Percentiles rank a stretch among this genome's conserved stretches.
phyloP scores from a whole-genome alignment of 805 yeast genomes.

The Pichia rugopelliculosa region DNA sequence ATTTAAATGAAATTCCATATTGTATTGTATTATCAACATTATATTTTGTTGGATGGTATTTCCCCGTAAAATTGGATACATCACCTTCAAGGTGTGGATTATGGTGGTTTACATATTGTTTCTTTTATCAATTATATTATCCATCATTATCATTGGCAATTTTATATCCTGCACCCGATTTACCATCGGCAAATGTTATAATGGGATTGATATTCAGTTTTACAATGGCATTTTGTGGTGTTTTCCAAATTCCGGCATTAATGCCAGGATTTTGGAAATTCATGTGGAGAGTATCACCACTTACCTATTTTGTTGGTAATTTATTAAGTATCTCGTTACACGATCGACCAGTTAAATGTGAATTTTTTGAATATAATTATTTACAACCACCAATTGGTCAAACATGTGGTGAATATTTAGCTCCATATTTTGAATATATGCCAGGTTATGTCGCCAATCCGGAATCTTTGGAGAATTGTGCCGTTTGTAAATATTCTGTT shows the following conservation, averaged over 20 bases:
- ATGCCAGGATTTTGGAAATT: conserved; percentile 84
- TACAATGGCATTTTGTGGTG: conserved; percentile 61
- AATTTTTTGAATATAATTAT: conserved; percentile 38
- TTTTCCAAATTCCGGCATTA: conserved; percentile 44
- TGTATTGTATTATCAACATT: conserved; percentile 42
- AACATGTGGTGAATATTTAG: conserved; percentile 57
- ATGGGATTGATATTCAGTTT: conserved; percentile 50
- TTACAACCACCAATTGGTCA: conserved; percentile 50
- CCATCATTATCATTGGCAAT: conserved; percentile 46
- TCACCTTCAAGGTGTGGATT: conserved; percentile 39
- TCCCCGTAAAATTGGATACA: conserved; percentile 30
- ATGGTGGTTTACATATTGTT: conserved; percentile 30
- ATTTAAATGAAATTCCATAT: conserved; percentile 55
- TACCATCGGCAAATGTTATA: conserved; percentile 59
- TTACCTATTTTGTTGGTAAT: conserved; percentile 57
- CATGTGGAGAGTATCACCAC: conserved; percentile 70
- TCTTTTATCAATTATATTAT: conserved; percentile 39
- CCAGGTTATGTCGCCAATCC: conserved; percentile 57
- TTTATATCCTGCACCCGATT: conserved; percentile 54
- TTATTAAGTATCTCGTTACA: conserved; percentile 45
- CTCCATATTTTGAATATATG: conserved; percentile 27
- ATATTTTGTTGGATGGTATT: conserved; percentile 35
- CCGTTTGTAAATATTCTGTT: conserved; percentile 37
- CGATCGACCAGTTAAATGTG: conserved; percentile 44
- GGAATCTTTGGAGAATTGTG: conserved; percentile 39